phyloP scores from a whole-genome alignment of 148 eudicot species.

The Cornus kousa region DNA sequence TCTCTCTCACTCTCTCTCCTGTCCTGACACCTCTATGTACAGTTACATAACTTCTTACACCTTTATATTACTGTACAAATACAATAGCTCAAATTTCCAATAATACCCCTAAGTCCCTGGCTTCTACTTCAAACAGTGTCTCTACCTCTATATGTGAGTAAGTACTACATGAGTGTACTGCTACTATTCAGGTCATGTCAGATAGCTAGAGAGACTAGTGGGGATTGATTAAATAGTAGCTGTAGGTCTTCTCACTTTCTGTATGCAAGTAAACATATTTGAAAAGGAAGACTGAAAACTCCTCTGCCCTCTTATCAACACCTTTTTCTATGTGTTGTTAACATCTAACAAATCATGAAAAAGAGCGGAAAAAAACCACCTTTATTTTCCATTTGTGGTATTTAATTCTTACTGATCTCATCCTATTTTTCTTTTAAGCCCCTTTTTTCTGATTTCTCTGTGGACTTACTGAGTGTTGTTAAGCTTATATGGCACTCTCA shows the following conservation, averaged over 20 bases:
- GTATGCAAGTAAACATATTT: not conserved
- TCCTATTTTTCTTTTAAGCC: not conserved
- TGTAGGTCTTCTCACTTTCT: not conserved
- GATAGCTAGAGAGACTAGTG: not conserved
- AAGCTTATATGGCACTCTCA: not conserved
- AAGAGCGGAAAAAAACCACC: not conserved
- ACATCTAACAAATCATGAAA: conserved; percentile 1
- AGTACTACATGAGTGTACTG: not conserved
- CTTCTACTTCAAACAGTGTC: conserved; percentile 1
- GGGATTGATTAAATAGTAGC: not conserved
- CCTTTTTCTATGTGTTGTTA: not conserved
- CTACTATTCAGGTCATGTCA: not conserved
- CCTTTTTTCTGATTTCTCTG: not conserved
- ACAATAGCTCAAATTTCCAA: not conserved
- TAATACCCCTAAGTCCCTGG: not conserved
- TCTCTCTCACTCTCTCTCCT: not conserved
- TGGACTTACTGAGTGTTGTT: not conserved
- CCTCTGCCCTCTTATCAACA: no score
- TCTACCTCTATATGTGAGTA: not conserved
- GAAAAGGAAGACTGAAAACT: no score
- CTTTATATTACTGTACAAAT: not conserved
- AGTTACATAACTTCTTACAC: conserved; percentile 8
- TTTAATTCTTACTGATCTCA: not conserved
- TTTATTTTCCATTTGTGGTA: conserved; percentile 1
- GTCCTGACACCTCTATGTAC: not conserved